Conservation (phyloP, 768 basidiomycete genomes). For the Chlorophyllum brunneum region DNA sequence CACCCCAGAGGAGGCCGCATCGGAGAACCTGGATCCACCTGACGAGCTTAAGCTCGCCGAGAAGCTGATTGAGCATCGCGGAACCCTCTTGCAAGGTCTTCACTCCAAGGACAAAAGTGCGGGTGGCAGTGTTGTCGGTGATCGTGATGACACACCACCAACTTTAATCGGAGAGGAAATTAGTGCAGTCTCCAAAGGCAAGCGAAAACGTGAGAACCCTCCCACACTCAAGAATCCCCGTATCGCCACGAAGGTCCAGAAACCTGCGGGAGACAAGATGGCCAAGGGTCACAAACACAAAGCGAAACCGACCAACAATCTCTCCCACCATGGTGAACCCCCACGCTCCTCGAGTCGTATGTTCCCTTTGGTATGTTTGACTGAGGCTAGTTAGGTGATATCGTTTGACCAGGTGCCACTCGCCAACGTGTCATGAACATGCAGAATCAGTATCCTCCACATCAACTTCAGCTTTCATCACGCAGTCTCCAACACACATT, state of each 20-base stretch:
- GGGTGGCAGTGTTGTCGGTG: constrained; percentile 18
- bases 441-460: constrained; percentile 9
- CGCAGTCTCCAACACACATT: not conserved
- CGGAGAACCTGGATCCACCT: constrained; percentile 45
- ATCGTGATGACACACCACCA: constrained; percentile 16
- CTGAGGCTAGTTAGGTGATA: not conserved
- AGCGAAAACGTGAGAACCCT: constrained; percentile 19
- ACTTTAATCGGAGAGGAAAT: constrained; percentile 13
- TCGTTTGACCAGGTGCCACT: not conserved
- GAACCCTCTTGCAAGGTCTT: constrained; percentile 27
- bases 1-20: constrained; percentile 32
- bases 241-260: constrained; percentile 6
- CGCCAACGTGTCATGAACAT: constrained; percentile 4
- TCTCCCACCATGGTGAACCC: not conserved
- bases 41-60: constrained; percentile 36
- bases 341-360: not conserved
- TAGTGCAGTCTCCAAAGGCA: constrained; percentile 15
- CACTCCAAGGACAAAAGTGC: constrained; percentile 24
- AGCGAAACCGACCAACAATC: not conserved
- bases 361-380: not conserved
- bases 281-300: constrained; percentile 15
- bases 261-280: constrained; percentile 3
- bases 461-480: not conserved
- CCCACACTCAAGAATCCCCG: constrained; percentile 10
- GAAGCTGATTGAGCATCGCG: constrained; percentile 36